These are phyloP conservation scores for Chlorella sorokiniana DNA, from an alignment of 139 green algal species.

Conservation along the genomic window DNA sequence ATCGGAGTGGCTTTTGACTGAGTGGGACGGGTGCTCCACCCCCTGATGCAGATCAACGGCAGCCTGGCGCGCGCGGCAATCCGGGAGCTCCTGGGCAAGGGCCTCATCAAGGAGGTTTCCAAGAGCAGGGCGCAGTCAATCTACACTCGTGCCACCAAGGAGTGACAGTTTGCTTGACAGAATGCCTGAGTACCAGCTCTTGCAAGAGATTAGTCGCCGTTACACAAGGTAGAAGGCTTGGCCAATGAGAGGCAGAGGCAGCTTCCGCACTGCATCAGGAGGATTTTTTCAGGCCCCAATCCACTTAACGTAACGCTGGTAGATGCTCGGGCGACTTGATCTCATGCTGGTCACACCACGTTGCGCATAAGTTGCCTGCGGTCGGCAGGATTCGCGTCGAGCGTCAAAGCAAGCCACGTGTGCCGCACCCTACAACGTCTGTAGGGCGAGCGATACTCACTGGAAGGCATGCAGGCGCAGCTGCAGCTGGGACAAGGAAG, in stretches of 20 bases:
- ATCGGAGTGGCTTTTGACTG: too few species aligned
- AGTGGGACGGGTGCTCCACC: not conserved
- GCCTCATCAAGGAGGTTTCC: slow-evolving; percentile 86
- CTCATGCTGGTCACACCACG: not conserved
- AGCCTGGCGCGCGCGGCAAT: slow-evolving; percentile 91
- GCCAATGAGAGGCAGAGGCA: too few species aligned
- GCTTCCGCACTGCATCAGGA: too few species aligned
- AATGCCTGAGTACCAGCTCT: too few species aligned
- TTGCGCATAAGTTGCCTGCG: not conserved
- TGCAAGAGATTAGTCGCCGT: not conserved
- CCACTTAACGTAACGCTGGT: not conserved
- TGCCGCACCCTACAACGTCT: too few species aligned
- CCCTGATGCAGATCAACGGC: slow-evolving; percentile 77
- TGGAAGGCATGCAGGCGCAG: slow-evolving; percentile 26
- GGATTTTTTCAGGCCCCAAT: too few species aligned
- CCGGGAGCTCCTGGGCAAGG: slow-evolving; percentile 82
- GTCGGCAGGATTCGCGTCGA: not conserved
- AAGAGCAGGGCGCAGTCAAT: slow-evolving; percentile 87
- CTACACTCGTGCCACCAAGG: slow-evolving; percentile 89
- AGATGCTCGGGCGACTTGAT: not conserved
- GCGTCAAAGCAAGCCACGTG: too few species aligned
- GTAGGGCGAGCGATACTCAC: not conserved
- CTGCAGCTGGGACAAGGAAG: slow-evolving; percentile 36
- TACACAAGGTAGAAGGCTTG: not conserved
- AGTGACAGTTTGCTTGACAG: too few species aligned